phyloP scores from a whole-genome alignment of 176 grass and related monocot species.

The Eragrostis nindensis region DNA sequence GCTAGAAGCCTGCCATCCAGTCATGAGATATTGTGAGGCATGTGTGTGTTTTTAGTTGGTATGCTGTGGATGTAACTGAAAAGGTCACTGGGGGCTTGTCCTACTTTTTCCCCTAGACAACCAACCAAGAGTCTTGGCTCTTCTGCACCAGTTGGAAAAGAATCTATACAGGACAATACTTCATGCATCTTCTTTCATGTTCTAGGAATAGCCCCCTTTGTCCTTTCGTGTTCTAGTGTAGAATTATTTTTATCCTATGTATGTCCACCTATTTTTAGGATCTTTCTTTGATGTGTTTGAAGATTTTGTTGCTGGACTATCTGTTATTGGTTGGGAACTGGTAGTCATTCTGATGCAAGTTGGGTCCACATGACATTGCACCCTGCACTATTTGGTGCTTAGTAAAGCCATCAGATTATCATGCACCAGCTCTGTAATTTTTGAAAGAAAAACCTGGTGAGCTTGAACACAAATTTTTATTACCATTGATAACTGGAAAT shows the following conservation, averaged over 20 bases:
- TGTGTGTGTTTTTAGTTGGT: conserved; percentile 45
- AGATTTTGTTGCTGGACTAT: conserved; percentile 32
- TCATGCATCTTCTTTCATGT: conserved; percentile 22
- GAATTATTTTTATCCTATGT: not conserved
- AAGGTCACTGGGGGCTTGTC: conserved; percentile 35
- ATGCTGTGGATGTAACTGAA: conserved; percentile 38
- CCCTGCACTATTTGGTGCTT: not conserved
- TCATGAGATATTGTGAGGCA: conserved; percentile 36
- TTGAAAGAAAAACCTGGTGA: not conserved
- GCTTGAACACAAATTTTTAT: not conserved
- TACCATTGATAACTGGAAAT: not conserved
- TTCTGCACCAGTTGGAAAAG: conserved; percentile 35
- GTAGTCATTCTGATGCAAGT: not conserved
- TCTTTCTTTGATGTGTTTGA: conserved; percentile 1
- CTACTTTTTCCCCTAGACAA: conserved; percentile 31
- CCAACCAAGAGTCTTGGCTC: conserved; percentile 28
- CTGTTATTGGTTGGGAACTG: not conserved
- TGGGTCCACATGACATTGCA: not conserved
- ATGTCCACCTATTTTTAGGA: conserved; percentile 1
- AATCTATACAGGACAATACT: conserved; percentile 27
- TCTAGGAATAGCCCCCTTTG: not conserved
- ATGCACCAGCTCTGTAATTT: not conserved
- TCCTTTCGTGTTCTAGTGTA: not conserved
- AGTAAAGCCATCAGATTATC: not conserved
- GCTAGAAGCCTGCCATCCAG: conserved; percentile 10